phyloP scores from a whole-genome alignment of 805 yeast species.

The Torulaspora maleeae region DNA sequence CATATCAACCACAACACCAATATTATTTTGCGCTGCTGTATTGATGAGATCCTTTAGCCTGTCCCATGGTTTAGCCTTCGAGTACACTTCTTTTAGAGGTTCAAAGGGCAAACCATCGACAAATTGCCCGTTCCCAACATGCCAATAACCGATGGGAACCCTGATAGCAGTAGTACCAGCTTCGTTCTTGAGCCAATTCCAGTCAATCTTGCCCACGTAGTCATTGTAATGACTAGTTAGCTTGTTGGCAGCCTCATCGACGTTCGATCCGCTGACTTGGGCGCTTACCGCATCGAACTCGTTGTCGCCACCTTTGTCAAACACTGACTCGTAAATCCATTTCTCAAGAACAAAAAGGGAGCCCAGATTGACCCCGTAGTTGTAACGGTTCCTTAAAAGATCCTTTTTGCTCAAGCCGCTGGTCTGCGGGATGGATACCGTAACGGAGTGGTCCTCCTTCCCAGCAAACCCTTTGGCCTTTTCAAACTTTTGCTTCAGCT shows the following conservation, averaged over 20 bases:
- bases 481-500: slow-evolving; percentile 23
- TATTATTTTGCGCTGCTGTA: slow-evolving; percentile 55
- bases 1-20: slow-evolving; percentile 75
- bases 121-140: slow-evolving; percentile 59
- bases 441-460: neutral
- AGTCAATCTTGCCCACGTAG: slow-evolving; percentile 65
- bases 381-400: slow-evolving; percentile 55
- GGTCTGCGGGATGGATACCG: slow-evolving; percentile 37
- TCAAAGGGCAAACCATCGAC: slow-evolving; percentile 57
- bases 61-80: slow-evolving; percentile 60
- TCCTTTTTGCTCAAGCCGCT: slow-evolving; percentile 39
- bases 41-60: slow-evolving; percentile 51
- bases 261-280: slow-evolving; percentile 46
- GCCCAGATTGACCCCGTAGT: slow-evolving; percentile 85
- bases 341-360: slow-evolving; percentile 73
- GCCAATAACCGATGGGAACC: slow-evolving; percentile 91
- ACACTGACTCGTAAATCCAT: slow-evolving; percentile 65
- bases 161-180: slow-evolving; percentile 73
- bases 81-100: slow-evolving; percentile 51
- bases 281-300: slow-evolving; percentile 71
- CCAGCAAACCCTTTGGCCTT: slow-evolving; percentile 11
- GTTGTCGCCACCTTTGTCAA: slow-evolving; percentile 52
- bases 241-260: slow-evolving; percentile 47
- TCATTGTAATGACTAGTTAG: slow-evolving; percentile 62
- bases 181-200: slow-evolving; percentile 63